These are phyloP conservation scores for Colletotrichum endophyticum DNA, from an alignment of 2,329 filamentous ascomycete genomes.

Conservation along the genomic window DNA sequence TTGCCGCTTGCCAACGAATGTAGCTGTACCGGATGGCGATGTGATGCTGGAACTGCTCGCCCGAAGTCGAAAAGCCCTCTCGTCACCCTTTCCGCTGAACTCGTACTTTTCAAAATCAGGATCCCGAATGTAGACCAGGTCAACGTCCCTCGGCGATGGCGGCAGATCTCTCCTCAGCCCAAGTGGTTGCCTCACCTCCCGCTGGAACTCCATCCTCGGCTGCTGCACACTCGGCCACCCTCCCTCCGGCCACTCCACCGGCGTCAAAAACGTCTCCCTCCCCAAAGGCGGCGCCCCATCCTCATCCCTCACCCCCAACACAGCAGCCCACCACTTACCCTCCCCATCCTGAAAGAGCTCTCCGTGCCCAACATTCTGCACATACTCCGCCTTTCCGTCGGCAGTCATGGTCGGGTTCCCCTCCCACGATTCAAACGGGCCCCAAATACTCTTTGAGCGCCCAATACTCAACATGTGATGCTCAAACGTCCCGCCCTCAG, in stretches of 20 bases:
- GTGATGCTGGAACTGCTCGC: background rate
- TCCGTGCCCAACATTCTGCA: slow-evolving; percentile 60
- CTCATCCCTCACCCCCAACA: background rate
- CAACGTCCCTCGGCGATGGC: background rate
- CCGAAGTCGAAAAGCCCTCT: background rate
- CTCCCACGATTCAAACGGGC: slow-evolving; percentile 28
- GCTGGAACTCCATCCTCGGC: background rate
- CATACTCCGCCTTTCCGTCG: slow-evolving; percentile 44
- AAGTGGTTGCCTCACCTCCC: background rate
- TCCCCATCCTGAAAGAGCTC: slow-evolving; percentile 57
- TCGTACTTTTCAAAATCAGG: background rate
- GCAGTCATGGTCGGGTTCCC: slow-evolving; percentile 52
- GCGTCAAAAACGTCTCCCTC: background rate
- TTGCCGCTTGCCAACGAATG: slow-evolving; percentile 1
- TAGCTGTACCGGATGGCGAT: background rate
- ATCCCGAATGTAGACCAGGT: background rate
- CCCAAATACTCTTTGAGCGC: slow-evolving; percentile 27
- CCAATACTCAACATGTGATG: slow-evolving; percentile 27
- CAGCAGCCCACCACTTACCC: slow-evolving; percentile 41
- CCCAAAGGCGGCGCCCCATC: background rate
- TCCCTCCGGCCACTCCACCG: slow-evolving; percentile 1
- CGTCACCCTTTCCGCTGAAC: background rate
- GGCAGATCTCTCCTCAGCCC: background rate
- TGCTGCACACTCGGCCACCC: slow-evolving; percentile 1
- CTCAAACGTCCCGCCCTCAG: slow-evolving; percentile 41